Base-by-base conservation (phyloP, 1,284 basidiomycete species). In the Ceratobasidium sp. region DNA sequence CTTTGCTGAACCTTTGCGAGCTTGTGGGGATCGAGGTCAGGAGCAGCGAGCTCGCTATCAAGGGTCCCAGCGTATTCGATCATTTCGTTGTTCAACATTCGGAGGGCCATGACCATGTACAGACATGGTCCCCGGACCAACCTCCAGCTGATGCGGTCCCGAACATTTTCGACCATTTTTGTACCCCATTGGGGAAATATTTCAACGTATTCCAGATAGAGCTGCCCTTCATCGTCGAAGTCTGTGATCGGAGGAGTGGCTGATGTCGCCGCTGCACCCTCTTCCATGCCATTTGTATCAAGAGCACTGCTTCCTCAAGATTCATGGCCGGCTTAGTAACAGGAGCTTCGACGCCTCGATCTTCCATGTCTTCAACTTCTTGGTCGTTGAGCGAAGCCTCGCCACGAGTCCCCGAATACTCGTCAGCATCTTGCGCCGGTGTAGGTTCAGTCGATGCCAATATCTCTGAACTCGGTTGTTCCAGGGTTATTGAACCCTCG, bases 41-140 rank as follows among this genome's bases (percentile, higher is more conserved):
- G 52, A n/a, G 13, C 52, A 25, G 20, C n/a, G 4, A 50, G 27
- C 15, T 34, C 32, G 3, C n/a, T 17, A 34, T 54, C 22, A 15
- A 54, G 29, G 31, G 2, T 2, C 20, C 40, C 54, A 20, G 25
- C 3, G n/a, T 38, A 56, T 1, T 38, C 54, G 13, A 22, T n/a
- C 17, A 56, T 17, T 35, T 56, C 54, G n/a, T 12, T 20, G 22
- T 20, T 20, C 3, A 56, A 20, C 12, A 27, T 1, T 56, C 22
- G 54, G 2, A 40, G 22, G 7, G 22, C 54, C 4, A 56, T 5
- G 27, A 56, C 31, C 4, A 56, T 40, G 2, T 8, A 38, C 2
- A 56, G 32, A 22, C 54, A 56, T 13, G 54, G 54, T 2, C 54
- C 54, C 22, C 54, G 32, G 10, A 56, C 17, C 3, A 56, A 20